phyloP scores from a whole-genome alignment of 2,329 filamentous ascomycete species.

The Colletotrichum sp. region DNA sequence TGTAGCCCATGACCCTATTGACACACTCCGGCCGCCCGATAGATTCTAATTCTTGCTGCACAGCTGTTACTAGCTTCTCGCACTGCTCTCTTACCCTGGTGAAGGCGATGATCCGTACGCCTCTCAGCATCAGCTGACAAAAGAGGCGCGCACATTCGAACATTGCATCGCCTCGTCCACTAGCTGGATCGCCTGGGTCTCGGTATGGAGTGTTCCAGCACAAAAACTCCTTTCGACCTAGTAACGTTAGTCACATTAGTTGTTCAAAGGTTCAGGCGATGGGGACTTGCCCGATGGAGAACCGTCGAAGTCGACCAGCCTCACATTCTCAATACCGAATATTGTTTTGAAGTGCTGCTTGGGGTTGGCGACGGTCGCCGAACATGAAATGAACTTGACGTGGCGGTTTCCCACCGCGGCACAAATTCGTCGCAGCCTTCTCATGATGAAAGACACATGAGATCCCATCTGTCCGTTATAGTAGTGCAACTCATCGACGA shows the following conservation, averaged over 20 bases:
- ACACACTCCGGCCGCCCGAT: conserved; percentile 78
- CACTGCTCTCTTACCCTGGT: conserved; percentile 88
- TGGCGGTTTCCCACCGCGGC: conserved; percentile 85
- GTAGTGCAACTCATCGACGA: conserved; percentile 91
- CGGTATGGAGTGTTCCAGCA: conserved; percentile 98
- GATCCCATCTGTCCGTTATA: conserved; percentile 96
- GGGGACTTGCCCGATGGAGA: conserved; percentile 67
- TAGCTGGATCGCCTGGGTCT: conserved; percentile 84
- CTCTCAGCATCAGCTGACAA: conserved; percentile 85
- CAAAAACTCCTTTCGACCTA: conserved; percentile 87
- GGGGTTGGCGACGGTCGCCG: conserved; percentile 94
- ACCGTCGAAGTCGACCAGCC: conserved; percentile 87
- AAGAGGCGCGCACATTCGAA: conserved; percentile 89
- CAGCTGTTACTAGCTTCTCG: conserved; percentile 80
- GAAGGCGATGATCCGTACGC: conserved; percentile 92
- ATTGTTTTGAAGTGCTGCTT: conserved; percentile 90
- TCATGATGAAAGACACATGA: conserved; percentile 94
- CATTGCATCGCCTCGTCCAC: conserved; percentile 82
- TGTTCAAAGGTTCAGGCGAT: not conserved
- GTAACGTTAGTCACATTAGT: not conserved
- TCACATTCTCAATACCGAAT: conserved; percentile 86
- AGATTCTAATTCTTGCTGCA: conserved; percentile 76
- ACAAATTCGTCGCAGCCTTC: conserved; percentile 84
- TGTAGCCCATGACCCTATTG: conserved; percentile 89
- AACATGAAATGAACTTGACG: conserved; percentile 93